Percentiles rank a stretch among this genome's conserved stretches.
phyloP scores from a whole-genome alignment of 768 basidiomycete genomes.

The Auricularia auricula-judae region DNA sequence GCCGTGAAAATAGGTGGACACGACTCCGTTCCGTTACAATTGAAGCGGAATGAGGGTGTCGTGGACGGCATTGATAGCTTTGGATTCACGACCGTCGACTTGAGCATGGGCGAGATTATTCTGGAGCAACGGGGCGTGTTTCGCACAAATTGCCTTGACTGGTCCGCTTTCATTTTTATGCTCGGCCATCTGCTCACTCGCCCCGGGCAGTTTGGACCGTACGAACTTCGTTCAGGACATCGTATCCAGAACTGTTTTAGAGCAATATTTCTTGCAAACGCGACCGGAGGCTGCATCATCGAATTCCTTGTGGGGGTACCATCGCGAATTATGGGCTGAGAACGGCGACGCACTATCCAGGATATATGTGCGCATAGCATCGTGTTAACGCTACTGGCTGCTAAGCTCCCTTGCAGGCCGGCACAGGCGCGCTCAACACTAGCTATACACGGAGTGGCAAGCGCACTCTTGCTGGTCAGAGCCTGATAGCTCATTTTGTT shows the following conservation, averaged over 20 bases:
- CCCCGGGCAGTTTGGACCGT: constrained; percentile 63
- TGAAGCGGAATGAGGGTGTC: constrained; percentile 55
- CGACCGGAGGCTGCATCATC: constrained; percentile 67
- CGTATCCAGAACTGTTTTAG: constrained; percentile 68
- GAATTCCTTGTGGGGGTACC: constrained; percentile 66
- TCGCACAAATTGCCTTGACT: constrained; percentile 91
- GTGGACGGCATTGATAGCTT: constrained; percentile 60
- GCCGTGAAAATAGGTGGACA: constrained; percentile 73
- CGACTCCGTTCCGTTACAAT: constrained; percentile 69
- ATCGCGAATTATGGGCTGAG: constrained; percentile 95
- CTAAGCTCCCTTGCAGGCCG: not conserved
- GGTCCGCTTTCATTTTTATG: constrained; percentile 34
- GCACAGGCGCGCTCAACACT: constrained; percentile 71
- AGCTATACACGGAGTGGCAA: constrained; percentile 93
- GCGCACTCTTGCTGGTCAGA: constrained; percentile 56
- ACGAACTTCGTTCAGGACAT: constrained; percentile 98
- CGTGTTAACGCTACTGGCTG: not conserved
- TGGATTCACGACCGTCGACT: constrained; percentile 77
- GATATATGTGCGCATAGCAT: constrained; percentile 56
- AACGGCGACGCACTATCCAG: constrained; percentile 87
- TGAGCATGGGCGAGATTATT: constrained; percentile 53
- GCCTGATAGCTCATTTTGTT: not conserved
- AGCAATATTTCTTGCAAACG: constrained; percentile 71
- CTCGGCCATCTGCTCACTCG: constrained; percentile 4
- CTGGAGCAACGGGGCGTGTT: constrained; percentile 90